These are phyloP conservation scores for Tolypocladium capitatum DNA, from an alignment of 2,329 filamentous ascomycete species.

Conservation along the genomic window DNA sequence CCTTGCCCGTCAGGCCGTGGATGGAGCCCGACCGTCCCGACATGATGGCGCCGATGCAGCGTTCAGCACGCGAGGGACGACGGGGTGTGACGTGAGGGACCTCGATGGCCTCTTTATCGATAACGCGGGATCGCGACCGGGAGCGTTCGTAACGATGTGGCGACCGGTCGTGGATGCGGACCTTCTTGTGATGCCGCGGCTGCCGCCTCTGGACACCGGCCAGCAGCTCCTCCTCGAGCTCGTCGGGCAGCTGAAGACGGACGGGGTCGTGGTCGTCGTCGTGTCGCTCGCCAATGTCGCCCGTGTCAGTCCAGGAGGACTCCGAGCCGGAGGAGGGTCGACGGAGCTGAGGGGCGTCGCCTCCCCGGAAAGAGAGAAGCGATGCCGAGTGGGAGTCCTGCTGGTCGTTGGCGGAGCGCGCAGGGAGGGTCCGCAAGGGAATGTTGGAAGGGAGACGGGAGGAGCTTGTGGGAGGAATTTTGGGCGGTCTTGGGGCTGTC, in stretches of 20 bases:
- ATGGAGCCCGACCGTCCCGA: slow-evolving; percentile 62
- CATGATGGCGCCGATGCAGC: slow-evolving; percentile 73
- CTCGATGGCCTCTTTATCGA: slow-evolving; percentile 66
- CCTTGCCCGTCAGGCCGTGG: slow-evolving; percentile 89
- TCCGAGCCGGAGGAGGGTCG: slow-evolving; percentile 44
- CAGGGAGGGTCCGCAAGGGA: slow-evolving; percentile 63
- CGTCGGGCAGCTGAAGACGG: slow-evolving; percentile 52
- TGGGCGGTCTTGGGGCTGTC: slow-evolving; percentile 67
- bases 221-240: slow-evolving; percentile 49
- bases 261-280: slow-evolving; percentile 73
- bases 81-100: slow-evolving; percentile 57
- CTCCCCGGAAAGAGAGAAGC: slow-evolving; percentile 17
- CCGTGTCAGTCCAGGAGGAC: slow-evolving; percentile 84
- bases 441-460: slow-evolving; percentile 71
- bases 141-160: slow-evolving; percentile 24
- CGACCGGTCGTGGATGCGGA: slow-evolving; percentile 49
- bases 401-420: slow-evolving; percentile 21
- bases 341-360: slow-evolving; percentile 29
- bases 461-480: slow-evolving; percentile 65
- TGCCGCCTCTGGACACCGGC: slow-evolving; percentile 34
- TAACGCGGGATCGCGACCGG: slow-evolving; percentile 25
- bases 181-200: slow-evolving; percentile 40
- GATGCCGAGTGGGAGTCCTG: slow-evolving; percentile 28
- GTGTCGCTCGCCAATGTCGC: slow-evolving; percentile 86
- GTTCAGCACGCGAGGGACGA: slow-evolving; percentile 52